These are phyloP conservation scores for Hibiscus mutabilis DNA, from an alignment of 345 rosid genomes.

Conservation along the genomic window DNA sequence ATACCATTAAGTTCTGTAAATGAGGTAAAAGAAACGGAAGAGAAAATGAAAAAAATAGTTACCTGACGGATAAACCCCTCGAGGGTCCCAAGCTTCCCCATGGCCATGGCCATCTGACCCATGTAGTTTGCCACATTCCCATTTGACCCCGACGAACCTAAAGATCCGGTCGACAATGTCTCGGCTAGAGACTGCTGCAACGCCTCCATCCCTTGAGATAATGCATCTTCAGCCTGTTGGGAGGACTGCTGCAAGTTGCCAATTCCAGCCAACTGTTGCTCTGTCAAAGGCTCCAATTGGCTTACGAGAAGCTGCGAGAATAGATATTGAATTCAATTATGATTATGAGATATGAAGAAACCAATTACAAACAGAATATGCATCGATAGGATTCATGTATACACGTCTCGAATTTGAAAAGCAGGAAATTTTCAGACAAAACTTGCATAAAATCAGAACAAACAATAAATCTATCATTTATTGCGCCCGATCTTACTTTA, in stretches of 20 bases:
- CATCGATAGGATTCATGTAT: too few relatives aligned
- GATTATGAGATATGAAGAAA: background rate
- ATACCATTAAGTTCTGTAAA: background rate
- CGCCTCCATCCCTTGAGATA: conserved; percentile 99
- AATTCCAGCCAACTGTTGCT: conserved; percentile 75
- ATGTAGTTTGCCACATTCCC: conserved; percentile 91
- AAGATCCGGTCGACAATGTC: conserved; percentile 82
- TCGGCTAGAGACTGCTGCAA: conserved; percentile 91
- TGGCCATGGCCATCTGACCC: conserved; percentile 99
- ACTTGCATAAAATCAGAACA: too few relatives aligned
- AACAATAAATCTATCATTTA: too few relatives aligned
- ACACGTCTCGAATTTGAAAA: too few relatives aligned
- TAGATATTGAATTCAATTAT: background rate
- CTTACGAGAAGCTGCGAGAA: conserved; percentile 66
- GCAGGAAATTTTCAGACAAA: too few relatives aligned
- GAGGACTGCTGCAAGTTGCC: conserved; percentile 91
- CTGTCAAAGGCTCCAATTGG: conserved; percentile 96
- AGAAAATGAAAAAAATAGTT: background rate
- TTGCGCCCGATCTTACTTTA: too few relatives aligned
- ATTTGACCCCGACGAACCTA: conserved; percentile 76
- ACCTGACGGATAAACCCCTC: conserved; percentile 98
- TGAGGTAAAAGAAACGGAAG: background rate
- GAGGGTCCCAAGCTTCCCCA: conserved; percentile 95
- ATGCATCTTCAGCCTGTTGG: conserved; percentile 97
- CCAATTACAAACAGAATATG: background rate